Evolutionary conservation across 2,329 filamentous ascomycete species (phyloP).

Genomic region (Paecilomyces dactylethromorphus): DNA sequence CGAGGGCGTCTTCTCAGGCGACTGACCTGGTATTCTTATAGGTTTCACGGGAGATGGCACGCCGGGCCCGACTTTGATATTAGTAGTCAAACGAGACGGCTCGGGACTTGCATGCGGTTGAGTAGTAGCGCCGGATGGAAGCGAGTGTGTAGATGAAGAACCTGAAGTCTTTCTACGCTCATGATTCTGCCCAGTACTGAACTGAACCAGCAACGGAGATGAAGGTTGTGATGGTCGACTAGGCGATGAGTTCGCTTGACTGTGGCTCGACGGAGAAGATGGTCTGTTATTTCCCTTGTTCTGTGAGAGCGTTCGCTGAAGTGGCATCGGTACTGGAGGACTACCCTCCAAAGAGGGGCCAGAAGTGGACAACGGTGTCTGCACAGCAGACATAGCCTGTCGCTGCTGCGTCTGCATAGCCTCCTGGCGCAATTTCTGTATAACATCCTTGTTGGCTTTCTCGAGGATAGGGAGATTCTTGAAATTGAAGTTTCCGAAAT

Average conservation of each 20-base stretch:
- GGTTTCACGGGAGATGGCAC: slow-evolving; percentile 50
- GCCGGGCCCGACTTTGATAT: slow-evolving; percentile 45
- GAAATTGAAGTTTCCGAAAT: slow-evolving; percentile 94
- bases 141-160: slow-evolving; percentile 75
- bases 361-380: slow-evolving; percentile 46
- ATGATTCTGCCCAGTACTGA: slow-evolving; percentile 74
- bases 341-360: slow-evolving; percentile 74
- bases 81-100: slow-evolving; percentile 53
- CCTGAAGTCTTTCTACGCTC: slow-evolving; percentile 91
- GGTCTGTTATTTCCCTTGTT: slow-evolving; percentile 73
- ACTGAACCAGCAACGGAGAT: slow-evolving; percentile 91
- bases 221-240: slow-evolving; percentile 78
- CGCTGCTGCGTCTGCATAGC: slow-evolving; percentile 67
- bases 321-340: slow-evolving; percentile 69
- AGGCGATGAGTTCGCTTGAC: slow-evolving; percentile 77
- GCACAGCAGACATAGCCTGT: slow-evolving; percentile 26
- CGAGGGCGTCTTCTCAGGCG: slow-evolving; percentile 56
- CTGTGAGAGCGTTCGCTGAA: slow-evolving; percentile 77
- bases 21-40: slow-evolving; percentile 33
- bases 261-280: slow-evolving; percentile 75
- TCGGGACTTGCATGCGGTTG: slow-evolving; percentile 69
- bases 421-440: slow-evolving; percentile 89
- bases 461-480: slow-evolving; percentile 95
- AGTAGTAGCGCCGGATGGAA: slow-evolving; percentile 66
- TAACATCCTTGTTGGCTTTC: slow-evolving; percentile 97